Evolutionary conservation across 2,329 filamentous ascomycete genomes (phyloP).

Genomic region (Dichotomopilus funicola): DNA sequence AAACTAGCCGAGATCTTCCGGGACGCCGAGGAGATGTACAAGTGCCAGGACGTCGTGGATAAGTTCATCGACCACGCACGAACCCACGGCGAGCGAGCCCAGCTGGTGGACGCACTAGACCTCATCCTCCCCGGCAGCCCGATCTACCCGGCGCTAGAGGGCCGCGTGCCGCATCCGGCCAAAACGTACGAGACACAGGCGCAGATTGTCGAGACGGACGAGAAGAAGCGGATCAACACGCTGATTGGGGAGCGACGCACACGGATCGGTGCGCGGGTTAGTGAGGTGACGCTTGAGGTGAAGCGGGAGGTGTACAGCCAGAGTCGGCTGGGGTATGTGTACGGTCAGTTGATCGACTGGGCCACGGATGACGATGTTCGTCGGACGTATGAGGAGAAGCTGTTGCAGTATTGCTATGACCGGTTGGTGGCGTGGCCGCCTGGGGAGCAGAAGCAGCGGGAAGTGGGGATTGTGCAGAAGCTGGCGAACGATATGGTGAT

Average conservation of each 20-base stretch:
- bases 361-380: slow-evolving; percentile 77
- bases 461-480: slow-evolving; percentile 66
- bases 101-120: slow-evolving; percentile 70
- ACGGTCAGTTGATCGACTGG: slow-evolving; percentile 84
- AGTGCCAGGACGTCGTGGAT: slow-evolving; percentile 63
- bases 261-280: slow-evolving; percentile 74
- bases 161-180: slow-evolving; percentile 70
- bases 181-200: slow-evolving; percentile 77
- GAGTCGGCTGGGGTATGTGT: slow-evolving; percentile 74
- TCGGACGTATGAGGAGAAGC: slow-evolving; percentile 82
- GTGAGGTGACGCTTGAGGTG: slow-evolving; percentile 78
- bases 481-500: slow-evolving; percentile 90
- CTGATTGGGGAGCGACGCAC: slow-evolving; percentile 86
- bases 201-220: slow-evolving; percentile 75
- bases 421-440: slow-evolving; percentile 61
- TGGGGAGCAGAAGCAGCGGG: slow-evolving; percentile 58
- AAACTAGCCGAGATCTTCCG: slow-evolving; percentile 69
- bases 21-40: slow-evolving; percentile 57
- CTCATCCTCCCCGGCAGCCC: slow-evolving; percentile 73
- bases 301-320: slow-evolving; percentile 74
- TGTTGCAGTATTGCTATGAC: slow-evolving; percentile 75
- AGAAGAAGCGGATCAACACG: slow-evolving; percentile 82
- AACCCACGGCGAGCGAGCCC: slow-evolving; percentile 61
- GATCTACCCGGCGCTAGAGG: slow-evolving; percentile 77
- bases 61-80: slow-evolving; percentile 73